Evolutionary conservation across 768 basidiomycete genomes (phyloP).

Genomic region (Calocera viscosa): DNA sequence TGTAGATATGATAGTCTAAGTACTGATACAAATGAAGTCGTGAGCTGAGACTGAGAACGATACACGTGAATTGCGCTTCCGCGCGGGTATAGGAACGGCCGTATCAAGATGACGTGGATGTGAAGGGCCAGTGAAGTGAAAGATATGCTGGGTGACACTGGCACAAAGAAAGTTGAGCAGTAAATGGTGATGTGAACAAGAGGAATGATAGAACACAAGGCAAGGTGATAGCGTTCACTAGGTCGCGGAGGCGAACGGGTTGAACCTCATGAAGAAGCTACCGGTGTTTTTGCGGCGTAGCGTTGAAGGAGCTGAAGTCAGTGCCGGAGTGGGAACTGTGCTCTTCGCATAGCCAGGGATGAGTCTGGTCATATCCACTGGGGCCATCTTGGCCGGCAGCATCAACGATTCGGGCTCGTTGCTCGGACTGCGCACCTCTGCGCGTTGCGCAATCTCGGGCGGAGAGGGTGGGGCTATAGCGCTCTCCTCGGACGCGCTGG

Average conservation of each 20-base stretch:
- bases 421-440: background rate
- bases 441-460: background rate
- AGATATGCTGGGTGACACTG: background rate
- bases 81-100: background rate
- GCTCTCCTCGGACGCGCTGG: background rate
- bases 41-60: background rate
- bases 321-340: background rate
- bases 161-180: background rate
- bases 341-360: background rate
- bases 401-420: background rate
- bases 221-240: background rate
- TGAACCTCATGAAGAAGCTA: conserved; percentile 1
- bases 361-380: background rate
- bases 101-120: background rate
- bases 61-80: background rate
- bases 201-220: background rate
- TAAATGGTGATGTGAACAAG: background rate
- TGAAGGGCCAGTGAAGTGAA: background rate
- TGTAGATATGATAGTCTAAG: background rate
- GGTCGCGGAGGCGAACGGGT: background rate
- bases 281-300: conserved; percentile 3
- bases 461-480: background rate
- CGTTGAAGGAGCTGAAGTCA: background rate
- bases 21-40: background rate
- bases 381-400: background rate